These are phyloP conservation scores for Dactylellina parvicollis DNA, from an alignment of 2,329 filamentous ascomycete genomes.

Conservation along the genomic window DNA sequence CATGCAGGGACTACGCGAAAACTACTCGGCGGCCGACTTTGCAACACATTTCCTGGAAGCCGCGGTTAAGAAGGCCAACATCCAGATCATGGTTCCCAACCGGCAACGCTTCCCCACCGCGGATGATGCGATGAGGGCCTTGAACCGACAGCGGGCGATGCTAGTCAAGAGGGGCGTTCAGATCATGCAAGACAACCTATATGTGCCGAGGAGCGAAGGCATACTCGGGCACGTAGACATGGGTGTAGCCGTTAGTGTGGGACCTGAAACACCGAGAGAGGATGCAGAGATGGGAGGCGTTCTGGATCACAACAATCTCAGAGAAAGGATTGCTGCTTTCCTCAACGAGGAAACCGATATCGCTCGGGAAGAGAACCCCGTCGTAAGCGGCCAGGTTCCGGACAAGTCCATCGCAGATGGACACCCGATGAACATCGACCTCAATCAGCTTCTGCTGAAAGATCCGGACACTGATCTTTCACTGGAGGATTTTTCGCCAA, in stretches of 20 bases:
- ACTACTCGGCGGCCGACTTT: constrained; percentile 93
- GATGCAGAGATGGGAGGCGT: constrained; percentile 32
- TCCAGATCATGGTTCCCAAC: constrained; percentile 70
- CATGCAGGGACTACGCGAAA: constrained; percentile 84
- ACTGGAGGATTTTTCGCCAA: constrained; percentile 43
- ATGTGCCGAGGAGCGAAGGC: constrained; percentile 46
- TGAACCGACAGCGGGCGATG: constrained; percentile 42
- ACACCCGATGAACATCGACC: constrained; percentile 42
- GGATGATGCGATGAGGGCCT: constrained; percentile 50
- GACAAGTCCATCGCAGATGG: constrained; percentile 27
- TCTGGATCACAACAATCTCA: constrained; percentile 37
- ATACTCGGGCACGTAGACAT: constrained; percentile 50
- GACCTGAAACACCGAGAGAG: constrained; percentile 45
- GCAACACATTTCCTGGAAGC: constrained; percentile 95
- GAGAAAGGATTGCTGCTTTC: constrained; percentile 51
- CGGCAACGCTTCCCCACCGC: constrained; percentile 54
- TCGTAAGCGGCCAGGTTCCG: constrained; percentile 37
- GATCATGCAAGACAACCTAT: constrained; percentile 53
- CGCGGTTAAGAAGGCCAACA: constrained; percentile 85
- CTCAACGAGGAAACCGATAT: constrained; percentile 49
- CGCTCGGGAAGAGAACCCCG: constrained; percentile 32
- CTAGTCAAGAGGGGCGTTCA: constrained; percentile 46
- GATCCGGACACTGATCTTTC: constrained; percentile 51
- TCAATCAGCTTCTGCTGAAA: constrained; percentile 44
- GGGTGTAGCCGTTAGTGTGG: constrained; percentile 48